A percentile compares a stretch with the other conserved stretches of the same genome.
These are phyloP conservation scores for Psilocybe cubensis DNA, from an alignment of 768 basidiomycete genomes.

Conservation along the genomic window DNA sequence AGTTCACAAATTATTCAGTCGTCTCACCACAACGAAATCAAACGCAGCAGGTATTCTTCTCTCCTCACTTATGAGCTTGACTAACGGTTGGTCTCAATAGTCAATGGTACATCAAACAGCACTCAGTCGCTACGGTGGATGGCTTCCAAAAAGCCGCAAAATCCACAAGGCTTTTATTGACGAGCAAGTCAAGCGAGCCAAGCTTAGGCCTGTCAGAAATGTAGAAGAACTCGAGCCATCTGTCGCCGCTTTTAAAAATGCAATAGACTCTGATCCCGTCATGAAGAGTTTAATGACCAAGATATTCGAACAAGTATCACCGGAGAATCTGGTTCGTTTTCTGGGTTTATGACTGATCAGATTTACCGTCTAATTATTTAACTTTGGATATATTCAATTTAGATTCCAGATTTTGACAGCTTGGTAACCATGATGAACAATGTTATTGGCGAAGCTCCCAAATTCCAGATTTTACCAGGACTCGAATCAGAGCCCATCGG, in stretches of 20 bases:
- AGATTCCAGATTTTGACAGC: slow-evolving; percentile 45
- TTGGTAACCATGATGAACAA: slow-evolving; percentile 45
- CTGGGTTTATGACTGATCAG: background rate
- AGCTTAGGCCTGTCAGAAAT: background rate
- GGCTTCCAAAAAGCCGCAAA: slow-evolving; percentile 2
- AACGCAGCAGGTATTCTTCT: background rate
- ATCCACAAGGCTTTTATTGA: slow-evolving; percentile 3
- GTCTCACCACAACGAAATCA: background rate
- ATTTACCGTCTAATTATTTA: background rate
- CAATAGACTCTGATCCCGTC: background rate
- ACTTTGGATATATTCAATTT: background rate
- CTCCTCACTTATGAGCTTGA: background rate
- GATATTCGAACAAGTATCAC: background rate
- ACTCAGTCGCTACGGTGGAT: slow-evolving; percentile 9
- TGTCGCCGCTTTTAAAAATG: background rate
- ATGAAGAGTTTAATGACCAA: background rate
- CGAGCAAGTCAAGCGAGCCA: background rate
- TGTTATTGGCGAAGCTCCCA: slow-evolving; percentile 43
- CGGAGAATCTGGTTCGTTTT: background rate
- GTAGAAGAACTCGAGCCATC: background rate
- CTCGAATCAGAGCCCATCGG: slow-evolving; percentile 45
- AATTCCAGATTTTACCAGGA: slow-evolving; percentile 23
- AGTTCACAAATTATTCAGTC: too few species aligned
- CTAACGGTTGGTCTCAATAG: too few species aligned
- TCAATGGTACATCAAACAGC: background rate